Conservation (phyloP, 2,329 filamentous ascomycete genomes). For the Diaporthe velutina region DNA sequence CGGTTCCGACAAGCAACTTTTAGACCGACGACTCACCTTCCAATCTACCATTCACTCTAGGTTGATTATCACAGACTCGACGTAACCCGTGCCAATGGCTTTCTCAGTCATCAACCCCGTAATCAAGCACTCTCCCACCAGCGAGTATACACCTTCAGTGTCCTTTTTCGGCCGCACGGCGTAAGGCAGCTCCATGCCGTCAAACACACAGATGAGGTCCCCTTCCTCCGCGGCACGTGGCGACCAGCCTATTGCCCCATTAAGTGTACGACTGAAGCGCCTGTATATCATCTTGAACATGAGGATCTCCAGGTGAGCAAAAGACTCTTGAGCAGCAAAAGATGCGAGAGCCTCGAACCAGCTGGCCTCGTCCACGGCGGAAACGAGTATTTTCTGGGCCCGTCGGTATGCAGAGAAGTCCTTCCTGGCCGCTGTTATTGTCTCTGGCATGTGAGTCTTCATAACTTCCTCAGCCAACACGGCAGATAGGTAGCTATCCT, state of each 20-base stretch:
- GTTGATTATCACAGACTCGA: neutral
- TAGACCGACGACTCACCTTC: neutral
- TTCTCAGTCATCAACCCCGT: neutral
- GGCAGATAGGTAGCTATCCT: neutral
- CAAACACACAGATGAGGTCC: neutral
- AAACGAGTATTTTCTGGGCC: neutral
- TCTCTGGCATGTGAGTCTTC: neutral
- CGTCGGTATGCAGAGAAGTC: neutral
- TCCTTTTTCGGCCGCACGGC: neutral
- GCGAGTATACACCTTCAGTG: neutral
- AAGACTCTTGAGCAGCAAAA: neutral
- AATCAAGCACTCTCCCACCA: neutral
- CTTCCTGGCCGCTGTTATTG: neutral
- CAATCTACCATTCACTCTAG: neutral
- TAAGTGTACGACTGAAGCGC: neutral
- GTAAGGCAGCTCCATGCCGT: neutral
- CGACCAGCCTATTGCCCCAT: neutral
- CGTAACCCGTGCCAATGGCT: neutral
- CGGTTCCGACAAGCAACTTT: neutral
- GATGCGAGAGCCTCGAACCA: neutral
- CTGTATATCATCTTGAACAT: neutral
- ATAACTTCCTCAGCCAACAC: neutral
- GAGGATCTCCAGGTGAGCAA: neutral
- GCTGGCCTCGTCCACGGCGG: neutral
- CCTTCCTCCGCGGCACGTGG: neutral